These are phyloP conservation scores for Ramalina intermedia DNA, from an alignment of 495 filamentous ascomycete genomes.

Conservation along the genomic window DNA sequence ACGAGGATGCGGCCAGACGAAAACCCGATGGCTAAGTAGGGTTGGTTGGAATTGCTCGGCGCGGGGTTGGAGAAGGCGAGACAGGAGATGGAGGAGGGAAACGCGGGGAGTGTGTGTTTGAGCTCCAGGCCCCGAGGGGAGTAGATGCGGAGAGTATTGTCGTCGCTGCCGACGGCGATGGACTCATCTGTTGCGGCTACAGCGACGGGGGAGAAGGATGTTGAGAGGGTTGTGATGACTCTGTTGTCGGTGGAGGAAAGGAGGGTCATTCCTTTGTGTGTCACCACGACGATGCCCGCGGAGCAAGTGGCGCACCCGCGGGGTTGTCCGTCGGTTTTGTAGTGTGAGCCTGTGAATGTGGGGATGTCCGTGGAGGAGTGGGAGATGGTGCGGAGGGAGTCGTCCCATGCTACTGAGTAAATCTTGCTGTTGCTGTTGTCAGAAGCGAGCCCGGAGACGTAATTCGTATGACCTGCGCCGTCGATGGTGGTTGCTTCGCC, in stretches of 20 bases:
- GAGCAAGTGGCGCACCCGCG: slow-evolving; percentile 39
- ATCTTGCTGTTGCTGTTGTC: slow-evolving; percentile 29
- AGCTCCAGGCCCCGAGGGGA: slow-evolving; percentile 32
- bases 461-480: slow-evolving; percentile 67
- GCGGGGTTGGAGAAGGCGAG: slow-evolving; percentile 61
- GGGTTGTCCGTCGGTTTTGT: slow-evolving; percentile 45
- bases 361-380: slow-evolving; percentile 24
- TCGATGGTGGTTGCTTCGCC: slow-evolving; percentile 56
- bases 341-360: slow-evolving; percentile 40
- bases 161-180: slow-evolving; percentile 66
- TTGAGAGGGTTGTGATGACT: slow-evolving; percentile 27
- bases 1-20: slow-evolving; percentile 73
- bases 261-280: slow-evolving; percentile 46
- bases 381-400: slow-evolving; percentile 72
- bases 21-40: slow-evolving; percentile 65
- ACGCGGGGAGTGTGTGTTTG: slow-evolving; percentile 34
- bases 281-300: slow-evolving; percentile 46
- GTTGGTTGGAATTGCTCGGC: slow-evolving; percentile 38
- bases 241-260: slow-evolving; percentile 42
- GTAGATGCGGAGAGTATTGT: slow-evolving; percentile 54
- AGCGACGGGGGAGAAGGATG: slow-evolving; percentile 45
- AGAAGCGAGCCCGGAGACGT: slow-evolving; percentile 60
- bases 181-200: slow-evolving; percentile 49
- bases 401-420: slow-evolving; percentile 89
- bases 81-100: slow-evolving; percentile 43